phyloP scores from a whole-genome alignment of 2,329 filamentous ascomycete species.

The Sporothrix sp. region DNA sequence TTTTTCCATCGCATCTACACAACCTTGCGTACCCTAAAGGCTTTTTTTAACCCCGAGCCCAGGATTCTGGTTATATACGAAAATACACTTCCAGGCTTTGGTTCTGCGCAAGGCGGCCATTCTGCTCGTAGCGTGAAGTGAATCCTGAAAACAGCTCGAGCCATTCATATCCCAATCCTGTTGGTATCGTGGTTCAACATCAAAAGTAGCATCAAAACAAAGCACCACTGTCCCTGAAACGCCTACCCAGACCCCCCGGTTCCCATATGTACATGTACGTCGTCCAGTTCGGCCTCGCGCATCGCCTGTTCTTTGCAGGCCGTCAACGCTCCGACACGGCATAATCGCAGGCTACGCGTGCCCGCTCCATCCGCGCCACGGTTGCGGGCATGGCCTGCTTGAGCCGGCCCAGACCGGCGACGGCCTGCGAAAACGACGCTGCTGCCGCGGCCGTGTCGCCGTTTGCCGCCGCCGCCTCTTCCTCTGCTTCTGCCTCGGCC shows the following conservation, averaged over 20 bases:
- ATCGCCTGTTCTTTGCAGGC: too few relatives aligned
- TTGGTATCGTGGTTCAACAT: too few relatives aligned
- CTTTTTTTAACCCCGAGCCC: neutral
- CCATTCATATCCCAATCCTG: too few relatives aligned
- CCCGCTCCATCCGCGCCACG: constrained; percentile 56
- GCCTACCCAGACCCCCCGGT: too few relatives aligned
- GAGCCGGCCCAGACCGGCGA: constrained; percentile 41
- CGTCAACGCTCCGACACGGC: constrained; percentile 34
- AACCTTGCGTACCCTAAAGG: neutral
- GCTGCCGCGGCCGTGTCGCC: constrained; percentile 20
- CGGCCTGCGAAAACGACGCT: constrained; percentile 30
- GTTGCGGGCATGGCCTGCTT: constrained; percentile 52
- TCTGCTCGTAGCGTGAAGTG: too few relatives aligned
- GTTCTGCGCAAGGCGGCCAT: neutral
- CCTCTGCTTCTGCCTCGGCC: constrained; percentile 21
- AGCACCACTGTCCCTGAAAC: too few relatives aligned
- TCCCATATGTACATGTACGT: constrained; percentile 1
- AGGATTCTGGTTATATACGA: constrained; percentile 8
- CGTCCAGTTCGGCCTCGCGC: too few relatives aligned
- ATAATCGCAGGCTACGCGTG: constrained; percentile 49
- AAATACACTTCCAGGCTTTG: neutral
- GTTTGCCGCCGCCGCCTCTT: constrained; percentile 8
- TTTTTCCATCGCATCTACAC: neutral
- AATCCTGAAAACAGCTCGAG: too few relatives aligned
- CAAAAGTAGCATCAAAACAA: neutral